Evolutionary conservation across 2,329 filamentous ascomycete genomes (phyloP), one percentile per base, ranked within the genome.

Genomic region (Chaetomium olivaceum): DNA sequence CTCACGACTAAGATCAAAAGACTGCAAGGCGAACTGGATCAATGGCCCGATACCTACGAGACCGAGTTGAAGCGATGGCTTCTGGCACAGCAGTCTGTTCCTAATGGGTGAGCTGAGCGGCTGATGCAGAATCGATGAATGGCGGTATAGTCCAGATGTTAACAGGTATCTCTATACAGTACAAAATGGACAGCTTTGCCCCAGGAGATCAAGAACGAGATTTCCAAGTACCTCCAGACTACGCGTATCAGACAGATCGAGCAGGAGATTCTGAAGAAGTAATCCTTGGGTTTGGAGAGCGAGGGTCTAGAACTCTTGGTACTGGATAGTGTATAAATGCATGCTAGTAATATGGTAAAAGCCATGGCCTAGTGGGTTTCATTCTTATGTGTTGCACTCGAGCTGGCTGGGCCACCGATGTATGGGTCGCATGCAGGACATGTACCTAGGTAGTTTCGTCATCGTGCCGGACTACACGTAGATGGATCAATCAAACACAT

Each of bases 141-240:
- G 12, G n/a, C 23, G 48, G 4, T 36, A 14, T 36, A 8, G 5
- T 5, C 36, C 16, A 19, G 4, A 52, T 52, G 25, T 9, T 52
- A 25, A 52, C 12, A 6, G 3, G 8, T 1, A 23, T 52, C 19
- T 12, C 9, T 27, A 27, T 52, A 2, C 9, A 52, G 50, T 1
- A 27, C 21, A 19, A 19, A 9, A 2, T 9, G 33, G 33, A 27
- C 21, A 9, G 6, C 21, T 16, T 27, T 52, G 8, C 50, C 50
- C 50, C 50, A 52, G 50, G 50, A 52, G n/a, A 27, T 52, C n/a
- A 52, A 52, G 50, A 52, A 52, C 21, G 50, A 52, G 50, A 52
- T 52, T 52, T 52, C 50, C 50, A 52, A 52, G 23, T 27, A 52
- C 25, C 50, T 52, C 50, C 50, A 52, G 50, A 52, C 50, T 23